Conservation (phyloP, 805 yeast species). For the Diddensiella santjacobensis region DNA sequence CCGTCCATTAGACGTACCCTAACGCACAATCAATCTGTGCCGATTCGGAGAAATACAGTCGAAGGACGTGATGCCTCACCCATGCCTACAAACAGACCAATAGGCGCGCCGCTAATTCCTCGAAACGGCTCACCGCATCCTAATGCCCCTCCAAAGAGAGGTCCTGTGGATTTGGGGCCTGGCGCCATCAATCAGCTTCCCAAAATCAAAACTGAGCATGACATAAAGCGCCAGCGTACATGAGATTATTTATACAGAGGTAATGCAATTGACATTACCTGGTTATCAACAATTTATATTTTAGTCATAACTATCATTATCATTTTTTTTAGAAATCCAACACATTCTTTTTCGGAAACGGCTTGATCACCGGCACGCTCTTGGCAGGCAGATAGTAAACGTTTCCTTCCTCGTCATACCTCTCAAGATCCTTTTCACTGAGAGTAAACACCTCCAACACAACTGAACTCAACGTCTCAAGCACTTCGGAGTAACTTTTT, state of each 20-base stretch:
- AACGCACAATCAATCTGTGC: constrained; percentile 27
- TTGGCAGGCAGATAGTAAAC: constrained; percentile 73
- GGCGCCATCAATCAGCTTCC: background rate
- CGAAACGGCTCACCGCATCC: background rate
- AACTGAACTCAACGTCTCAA: constrained; percentile 53
- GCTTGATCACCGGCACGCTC: constrained; percentile 62
- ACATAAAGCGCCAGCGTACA: background rate
- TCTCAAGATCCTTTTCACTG: constrained; percentile 81
- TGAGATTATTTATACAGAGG: no score
- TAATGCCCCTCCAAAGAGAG: background rate
- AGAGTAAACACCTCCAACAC: constrained; percentile 73
- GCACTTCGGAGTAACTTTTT: constrained; percentile 55
- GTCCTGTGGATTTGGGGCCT: background rate
- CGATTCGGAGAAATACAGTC: constrained; percentile 14
- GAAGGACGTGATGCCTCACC: constrained; percentile 1
- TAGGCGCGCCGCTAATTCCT: background rate
- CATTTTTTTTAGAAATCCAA: constrained; percentile 9
- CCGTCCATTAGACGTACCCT: constrained; percentile 29
- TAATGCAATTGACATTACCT: no score
- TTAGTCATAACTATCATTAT: background rate
- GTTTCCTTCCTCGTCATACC: constrained; percentile 85
- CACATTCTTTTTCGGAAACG: constrained; percentile 37
- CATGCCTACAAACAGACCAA: background rate
- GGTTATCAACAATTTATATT: no score
- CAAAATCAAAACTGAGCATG: background rate